Evolutionary conservation across 2,329 filamentous ascomycete genomes (phyloP).

Genomic region (Conoideocrella luteorostrata): DNA sequence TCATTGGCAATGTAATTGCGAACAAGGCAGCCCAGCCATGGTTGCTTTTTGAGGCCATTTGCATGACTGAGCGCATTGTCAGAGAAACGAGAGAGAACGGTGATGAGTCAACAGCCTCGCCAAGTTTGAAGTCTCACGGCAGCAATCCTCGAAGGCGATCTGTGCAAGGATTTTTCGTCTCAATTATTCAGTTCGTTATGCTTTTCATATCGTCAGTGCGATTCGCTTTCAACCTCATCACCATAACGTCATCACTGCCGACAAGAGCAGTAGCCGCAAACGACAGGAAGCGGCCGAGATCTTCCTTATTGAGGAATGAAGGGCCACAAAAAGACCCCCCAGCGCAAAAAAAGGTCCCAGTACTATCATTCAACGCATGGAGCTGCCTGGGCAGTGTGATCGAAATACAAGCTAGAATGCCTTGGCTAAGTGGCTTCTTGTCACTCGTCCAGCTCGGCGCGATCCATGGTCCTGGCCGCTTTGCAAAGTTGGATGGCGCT

Average conservation of each 20-base stretch:
- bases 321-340: neutral
- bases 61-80: constrained; percentile 54
- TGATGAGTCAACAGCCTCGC: neutral
- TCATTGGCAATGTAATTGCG: constrained; percentile 74
- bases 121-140: constrained; percentile 5
- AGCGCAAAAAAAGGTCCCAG: constrained; percentile 44
- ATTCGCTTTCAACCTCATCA: constrained; percentile 56
- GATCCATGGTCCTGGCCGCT: constrained; percentile 64
- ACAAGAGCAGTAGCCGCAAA: constrained; percentile 33
- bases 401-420: constrained; percentile 75
- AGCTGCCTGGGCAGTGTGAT: constrained; percentile 65
- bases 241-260: constrained; percentile 62
- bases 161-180: constrained; percentile 46
- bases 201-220: constrained; percentile 57
- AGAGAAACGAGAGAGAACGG: constrained; percentile 21
- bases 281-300: constrained; percentile 12
- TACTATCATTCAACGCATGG: constrained; percentile 74
- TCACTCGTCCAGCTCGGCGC: constrained; percentile 70
- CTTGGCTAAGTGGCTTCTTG: constrained; percentile 74
- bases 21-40: constrained; percentile 80
- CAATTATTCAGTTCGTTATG: constrained; percentile 48
- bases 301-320: constrained; percentile 11
- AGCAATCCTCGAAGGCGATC: constrained; percentile 28
- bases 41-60: constrained; percentile 80
- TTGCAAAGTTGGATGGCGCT: constrained; percentile 69